A percentile compares a stretch with the other conserved stretches of the same genome.
These are phyloP conservation scores for Solanum dulcamara DNA, from an alignment of 257 asterid species.

Conservation along the genomic window DNA sequence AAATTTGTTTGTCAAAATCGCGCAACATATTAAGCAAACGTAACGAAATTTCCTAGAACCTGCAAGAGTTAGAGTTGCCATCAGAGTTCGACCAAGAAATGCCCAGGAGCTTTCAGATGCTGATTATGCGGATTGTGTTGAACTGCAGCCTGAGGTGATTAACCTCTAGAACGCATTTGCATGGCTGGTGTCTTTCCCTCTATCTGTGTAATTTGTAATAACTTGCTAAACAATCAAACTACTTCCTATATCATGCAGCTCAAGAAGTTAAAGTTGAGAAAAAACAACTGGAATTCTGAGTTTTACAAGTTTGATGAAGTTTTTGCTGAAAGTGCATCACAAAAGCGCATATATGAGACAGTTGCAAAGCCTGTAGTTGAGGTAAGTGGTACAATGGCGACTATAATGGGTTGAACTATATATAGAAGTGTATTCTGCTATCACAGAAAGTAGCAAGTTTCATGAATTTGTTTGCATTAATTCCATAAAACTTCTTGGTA, in stretches of 20 bases:
- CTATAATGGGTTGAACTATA: background rate
- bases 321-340: slow-evolving; percentile 71
- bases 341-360: slow-evolving; percentile 77
- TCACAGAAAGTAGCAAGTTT: background rate
- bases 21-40: background rate
- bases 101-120: slow-evolving; percentile 58
- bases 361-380: slow-evolving; percentile 96
- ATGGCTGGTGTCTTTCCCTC: background rate
- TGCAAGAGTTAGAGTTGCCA: slow-evolving; percentile 90
- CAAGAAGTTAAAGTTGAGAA: slow-evolving; percentile 65
- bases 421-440: background rate
- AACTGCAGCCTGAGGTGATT: slow-evolving; percentile 84
- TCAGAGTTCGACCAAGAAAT: slow-evolving; percentile 76
- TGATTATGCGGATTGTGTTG: slow-evolving; percentile 74
- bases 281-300: slow-evolving; percentile 85
- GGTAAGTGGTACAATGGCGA: slow-evolving; percentile 20
- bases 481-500: background rate
- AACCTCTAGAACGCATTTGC: background rate
- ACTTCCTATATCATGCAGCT: slow-evolving; percentile 36
- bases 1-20: background rate
- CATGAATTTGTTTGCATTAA: background rate
- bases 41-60: slow-evolving; percentile 28
- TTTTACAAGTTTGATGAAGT: slow-evolving; percentile 70
- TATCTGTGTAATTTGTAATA: background rate
- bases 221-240: background rate